phyloP scores from a whole-genome alignment of 495 filamentous ascomycete species.

The Xylaria cubensis region DNA sequence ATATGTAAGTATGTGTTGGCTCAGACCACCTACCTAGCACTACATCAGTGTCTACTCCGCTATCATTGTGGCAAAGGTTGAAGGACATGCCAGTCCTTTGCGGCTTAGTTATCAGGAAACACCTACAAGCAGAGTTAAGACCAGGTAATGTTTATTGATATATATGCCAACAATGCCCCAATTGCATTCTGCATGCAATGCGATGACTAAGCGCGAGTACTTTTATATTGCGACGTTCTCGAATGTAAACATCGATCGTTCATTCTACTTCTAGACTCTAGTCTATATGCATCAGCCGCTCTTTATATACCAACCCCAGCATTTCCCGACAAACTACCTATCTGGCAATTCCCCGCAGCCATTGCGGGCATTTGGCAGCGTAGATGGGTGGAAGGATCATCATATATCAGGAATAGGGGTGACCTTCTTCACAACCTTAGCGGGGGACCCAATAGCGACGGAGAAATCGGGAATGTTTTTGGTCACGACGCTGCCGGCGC shows the following conservation, averaged over 20 bases:
- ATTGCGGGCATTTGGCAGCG: neutral
- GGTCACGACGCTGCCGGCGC: constrained; percentile 56
- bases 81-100: neutral
- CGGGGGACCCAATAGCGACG: constrained; percentile 51
- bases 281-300: neutral
- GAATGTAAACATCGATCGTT: too few relatives aligned
- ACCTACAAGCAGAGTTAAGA: neutral
- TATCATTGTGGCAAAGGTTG: neutral
- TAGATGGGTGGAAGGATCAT: neutral
- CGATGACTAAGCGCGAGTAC: neutral
- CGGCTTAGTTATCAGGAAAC: neutral
- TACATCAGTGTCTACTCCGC: neutral
- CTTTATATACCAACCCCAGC: neutral
- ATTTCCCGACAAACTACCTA: neutral
- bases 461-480: constrained; percentile 53
- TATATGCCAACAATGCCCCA: neutral
- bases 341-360: neutral
- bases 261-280: neutral
- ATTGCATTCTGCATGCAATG: neutral
- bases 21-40: neutral
- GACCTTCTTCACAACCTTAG: constrained; percentile 49
- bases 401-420: constrained; percentile 34
- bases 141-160: neutral
- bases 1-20: neutral
- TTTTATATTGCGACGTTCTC: neutral